Evolutionary conservation across 139 green algal species (phyloP).

Genomic region (Tetraselmis striata): DNA sequence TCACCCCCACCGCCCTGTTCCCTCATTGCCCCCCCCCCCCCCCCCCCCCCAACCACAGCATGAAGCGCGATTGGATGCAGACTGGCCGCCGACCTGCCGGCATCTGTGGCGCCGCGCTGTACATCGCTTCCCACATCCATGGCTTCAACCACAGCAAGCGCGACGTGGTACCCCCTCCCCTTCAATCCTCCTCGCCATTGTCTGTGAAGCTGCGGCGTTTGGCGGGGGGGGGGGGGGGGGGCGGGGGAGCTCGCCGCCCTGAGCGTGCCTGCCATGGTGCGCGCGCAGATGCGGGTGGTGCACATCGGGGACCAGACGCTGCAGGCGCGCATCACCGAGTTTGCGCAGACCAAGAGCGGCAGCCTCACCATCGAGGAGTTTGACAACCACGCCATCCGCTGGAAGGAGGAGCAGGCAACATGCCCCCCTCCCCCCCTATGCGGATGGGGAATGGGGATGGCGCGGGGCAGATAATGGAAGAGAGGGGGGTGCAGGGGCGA

Average conservation of each 20-base stretch:
- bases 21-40: background rate
- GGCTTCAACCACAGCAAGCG: conserved; percentile 68
- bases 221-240: no score
- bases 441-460: conserved; percentile 26
- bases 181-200: background rate
- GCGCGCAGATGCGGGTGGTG: conserved; percentile 51
- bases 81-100: conserved; percentile 82
- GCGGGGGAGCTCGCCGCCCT: no score
- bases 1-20: no score
- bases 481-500: conserved; percentile 77
- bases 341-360: conserved; percentile 47
- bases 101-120: conserved; percentile 92
- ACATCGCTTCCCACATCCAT: conserved; percentile 87
- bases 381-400: conserved; percentile 16
- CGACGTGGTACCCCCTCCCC: conserved; percentile 45
- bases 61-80: conserved; percentile 99
- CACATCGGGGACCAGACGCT: conserved; percentile 89
- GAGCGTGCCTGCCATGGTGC: no score
- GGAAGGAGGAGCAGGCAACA: conserved; percentile 22
- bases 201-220: background rate
- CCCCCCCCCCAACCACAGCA: no score
- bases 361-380: conserved; percentile 62
- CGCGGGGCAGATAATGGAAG: conserved; percentile 87
- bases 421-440: background rate
- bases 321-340: conserved; percentile 77